phyloP scores from a whole-genome alignment of 257 asterid genomes.

The Datura wrightii region DNA sequence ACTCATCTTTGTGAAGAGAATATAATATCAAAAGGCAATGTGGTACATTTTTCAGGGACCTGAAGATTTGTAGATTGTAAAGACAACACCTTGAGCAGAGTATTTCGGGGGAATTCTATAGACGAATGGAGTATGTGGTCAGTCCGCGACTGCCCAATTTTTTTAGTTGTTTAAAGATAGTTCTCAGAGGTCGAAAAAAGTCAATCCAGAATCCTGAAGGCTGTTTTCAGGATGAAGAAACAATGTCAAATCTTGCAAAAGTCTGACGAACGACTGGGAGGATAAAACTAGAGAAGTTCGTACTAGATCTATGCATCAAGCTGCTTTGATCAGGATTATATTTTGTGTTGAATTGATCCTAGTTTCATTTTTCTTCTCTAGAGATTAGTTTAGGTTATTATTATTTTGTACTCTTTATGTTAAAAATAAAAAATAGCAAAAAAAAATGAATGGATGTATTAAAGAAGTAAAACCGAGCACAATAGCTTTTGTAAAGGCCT shows the following conservation, averaged over 20 bases:
- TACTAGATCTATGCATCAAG: constrained; percentile 27
- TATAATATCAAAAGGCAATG: constrained; percentile 5
- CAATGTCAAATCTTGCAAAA: background rate
- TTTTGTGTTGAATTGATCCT: constrained; percentile 24
- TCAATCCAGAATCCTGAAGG: constrained; percentile 26
- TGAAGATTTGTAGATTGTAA: constrained; percentile 24
- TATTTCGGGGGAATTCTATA: constrained; percentile 1
- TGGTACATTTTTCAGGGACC: constrained; percentile 29
- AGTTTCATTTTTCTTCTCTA: constrained; percentile 18
- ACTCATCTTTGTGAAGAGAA: background rate
- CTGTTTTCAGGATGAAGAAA: background rate
- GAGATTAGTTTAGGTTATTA: constrained; percentile 24
- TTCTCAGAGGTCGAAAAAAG: constrained; percentile 30
- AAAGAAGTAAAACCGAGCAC: constrained; percentile 13
- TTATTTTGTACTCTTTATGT: constrained; percentile 21
- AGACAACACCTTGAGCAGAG: constrained; percentile 6
- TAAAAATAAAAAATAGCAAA: background rate
- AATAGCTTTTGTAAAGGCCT: constrained; percentile 22
- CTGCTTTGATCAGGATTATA: constrained; percentile 21
- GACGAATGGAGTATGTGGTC: constrained; percentile 19
- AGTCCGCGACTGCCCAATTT: background rate
- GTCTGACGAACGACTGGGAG: background rate
- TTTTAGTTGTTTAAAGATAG: constrained; percentile 20
- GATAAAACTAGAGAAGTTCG: constrained; percentile 8
- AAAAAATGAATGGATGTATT: background rate